phyloP scores from a whole-genome alignment of 192 early-diverging fungal genomes.

The Coemansia sp. region DNA sequence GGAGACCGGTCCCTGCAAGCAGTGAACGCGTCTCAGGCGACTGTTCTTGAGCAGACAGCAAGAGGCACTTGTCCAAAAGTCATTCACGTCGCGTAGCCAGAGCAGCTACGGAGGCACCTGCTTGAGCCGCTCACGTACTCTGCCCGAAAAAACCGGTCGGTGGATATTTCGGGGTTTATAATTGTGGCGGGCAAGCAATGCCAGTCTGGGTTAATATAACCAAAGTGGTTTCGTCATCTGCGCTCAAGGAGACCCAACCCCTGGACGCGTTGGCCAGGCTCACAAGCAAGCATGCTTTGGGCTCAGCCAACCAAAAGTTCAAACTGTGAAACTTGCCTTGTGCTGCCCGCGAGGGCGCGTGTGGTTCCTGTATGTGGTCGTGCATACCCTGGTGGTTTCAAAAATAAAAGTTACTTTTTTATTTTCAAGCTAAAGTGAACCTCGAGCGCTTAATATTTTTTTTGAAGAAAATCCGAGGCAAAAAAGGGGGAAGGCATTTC shows the following conservation, averaged over 20 bases:
- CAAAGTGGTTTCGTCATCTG: neutral
- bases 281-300: neutral
- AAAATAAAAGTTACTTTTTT: neutral
- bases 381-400: neutral
- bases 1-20: too few species aligned
- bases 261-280: too few species aligned
- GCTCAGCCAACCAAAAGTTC: neutral
- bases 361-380: neutral
- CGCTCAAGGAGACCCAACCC: neutral
- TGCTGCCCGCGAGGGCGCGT: neutral
- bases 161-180: neutral
- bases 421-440: neutral
- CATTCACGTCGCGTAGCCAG: too few species aligned
- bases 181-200: too few species aligned
- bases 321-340: slow-evolving; percentile 2
- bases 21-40: too few species aligned
- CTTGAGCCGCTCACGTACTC: too few species aligned
- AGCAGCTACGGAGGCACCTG: too few species aligned
- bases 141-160: too few species aligned
- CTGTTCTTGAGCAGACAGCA: too few species aligned
- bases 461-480: neutral
- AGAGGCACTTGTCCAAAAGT: too few species aligned
- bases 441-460: neutral
- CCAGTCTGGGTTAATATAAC: neutral
- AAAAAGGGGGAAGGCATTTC: neutral